Evolutionary conservation across 1,284 basidiomycete genomes (phyloP).

Genomic region (Ganoderma boninense): DNA sequence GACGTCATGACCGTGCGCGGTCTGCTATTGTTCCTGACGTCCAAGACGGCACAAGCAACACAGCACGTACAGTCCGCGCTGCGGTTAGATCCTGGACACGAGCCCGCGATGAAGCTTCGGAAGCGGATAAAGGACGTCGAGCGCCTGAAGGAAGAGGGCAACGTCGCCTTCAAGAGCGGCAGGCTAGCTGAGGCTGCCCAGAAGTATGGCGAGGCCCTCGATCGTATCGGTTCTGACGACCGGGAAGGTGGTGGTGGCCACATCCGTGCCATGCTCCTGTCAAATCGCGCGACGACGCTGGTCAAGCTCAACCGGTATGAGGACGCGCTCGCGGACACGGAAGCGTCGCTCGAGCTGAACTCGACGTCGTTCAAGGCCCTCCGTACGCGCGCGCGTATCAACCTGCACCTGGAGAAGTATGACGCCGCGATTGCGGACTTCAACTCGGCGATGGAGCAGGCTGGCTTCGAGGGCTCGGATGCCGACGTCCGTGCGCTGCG

Average conservation of each 20-base stretch:
- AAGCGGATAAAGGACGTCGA: constrained; percentile 85
- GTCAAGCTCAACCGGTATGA: constrained; percentile 73
- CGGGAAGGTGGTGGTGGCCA: constrained; percentile 80
- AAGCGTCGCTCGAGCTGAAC: constrained; percentile 70
- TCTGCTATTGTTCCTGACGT: constrained; percentile 79
- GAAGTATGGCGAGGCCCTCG: constrained; percentile 76
- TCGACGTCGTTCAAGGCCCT: constrained; percentile 84
- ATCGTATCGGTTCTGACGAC: constrained; percentile 68
- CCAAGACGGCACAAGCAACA: constrained; percentile 76
- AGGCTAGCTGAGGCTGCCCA: constrained; percentile 70
- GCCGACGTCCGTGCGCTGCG: constrained; percentile 71
- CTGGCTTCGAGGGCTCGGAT: constrained; percentile 63
- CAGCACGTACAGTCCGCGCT: constrained; percentile 81
- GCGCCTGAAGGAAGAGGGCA: constrained; percentile 86
- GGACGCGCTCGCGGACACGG: constrained; percentile 77
- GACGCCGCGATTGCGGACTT: constrained; percentile 82
- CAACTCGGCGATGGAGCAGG: constrained; percentile 78
- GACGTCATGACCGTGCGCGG: constrained; percentile 87
- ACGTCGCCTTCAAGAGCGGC: constrained; percentile 76
- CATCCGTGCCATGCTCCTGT: constrained; percentile 81
- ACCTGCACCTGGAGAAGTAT: constrained; percentile 79
- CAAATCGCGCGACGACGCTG: constrained; percentile 86
- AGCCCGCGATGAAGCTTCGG: constrained; percentile 73
- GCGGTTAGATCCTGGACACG: constrained; percentile 82
- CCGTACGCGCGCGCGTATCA: constrained; percentile 84